Evolutionary conservation across 768 basidiomycete species (phyloP).

Genomic region (Mycena galericulata): DNA sequence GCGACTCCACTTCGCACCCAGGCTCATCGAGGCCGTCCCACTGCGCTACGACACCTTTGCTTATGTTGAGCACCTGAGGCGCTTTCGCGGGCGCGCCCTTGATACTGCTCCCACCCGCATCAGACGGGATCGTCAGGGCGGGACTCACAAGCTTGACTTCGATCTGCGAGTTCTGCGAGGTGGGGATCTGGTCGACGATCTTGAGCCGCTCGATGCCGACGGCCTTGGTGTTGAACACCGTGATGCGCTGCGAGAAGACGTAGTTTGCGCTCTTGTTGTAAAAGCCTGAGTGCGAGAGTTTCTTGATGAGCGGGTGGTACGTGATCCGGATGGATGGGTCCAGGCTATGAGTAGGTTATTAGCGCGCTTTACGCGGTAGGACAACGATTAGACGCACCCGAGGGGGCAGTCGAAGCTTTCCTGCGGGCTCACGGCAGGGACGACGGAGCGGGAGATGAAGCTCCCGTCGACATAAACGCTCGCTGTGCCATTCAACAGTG

Average conservation of each 20-base stretch:
- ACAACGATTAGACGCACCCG: constrained; percentile 34
- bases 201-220: constrained; percentile 31
- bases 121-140: constrained; percentile 30
- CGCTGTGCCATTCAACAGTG: constrained; percentile 39
- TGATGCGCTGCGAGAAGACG: constrained; percentile 40
- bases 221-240: constrained; percentile 40
- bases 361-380: not conserved
- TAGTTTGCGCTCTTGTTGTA: constrained; percentile 38
- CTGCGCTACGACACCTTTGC: constrained; percentile 37
- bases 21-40: constrained; percentile 43
- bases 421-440: constrained; percentile 43
- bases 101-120: constrained; percentile 18
- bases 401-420: constrained; percentile 48
- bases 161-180: constrained; percentile 38
- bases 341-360: constrained; percentile 22
- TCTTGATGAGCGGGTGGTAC: constrained; percentile 42
- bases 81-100: constrained; percentile 3
- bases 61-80: constrained; percentile 30
- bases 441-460: constrained; percentile 42
- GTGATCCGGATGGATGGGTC: constrained; percentile 43
- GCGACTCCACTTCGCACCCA: constrained; percentile 30
- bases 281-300: constrained; percentile 40
- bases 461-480: constrained; percentile 46
- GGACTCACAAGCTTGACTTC: constrained; percentile 36
- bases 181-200: constrained; percentile 41